Evolutionary conservation across 768 basidiomycete species (phyloP).

Genomic region (Leccinum barrowsii): DNA sequence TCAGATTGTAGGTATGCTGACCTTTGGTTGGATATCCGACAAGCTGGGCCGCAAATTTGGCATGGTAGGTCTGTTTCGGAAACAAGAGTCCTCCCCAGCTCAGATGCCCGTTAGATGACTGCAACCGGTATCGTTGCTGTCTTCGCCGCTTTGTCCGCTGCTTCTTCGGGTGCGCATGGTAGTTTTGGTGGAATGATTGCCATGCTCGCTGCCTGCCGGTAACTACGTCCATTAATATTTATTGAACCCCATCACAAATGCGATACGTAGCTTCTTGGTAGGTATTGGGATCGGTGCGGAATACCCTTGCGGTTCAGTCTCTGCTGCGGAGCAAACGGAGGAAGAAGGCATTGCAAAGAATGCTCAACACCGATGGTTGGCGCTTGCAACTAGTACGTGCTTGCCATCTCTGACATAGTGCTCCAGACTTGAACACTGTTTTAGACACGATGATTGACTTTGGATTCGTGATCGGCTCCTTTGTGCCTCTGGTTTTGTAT

Average conservation of each 20-base stretch:
- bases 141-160: slow-evolving; percentile 81
- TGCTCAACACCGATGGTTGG: slow-evolving; percentile 83
- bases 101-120: slow-evolving; percentile 50
- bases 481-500: slow-evolving; percentile 80
- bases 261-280: slow-evolving; percentile 62
- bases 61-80: slow-evolving; percentile 52
- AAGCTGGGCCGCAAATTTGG: slow-evolving; percentile 85
- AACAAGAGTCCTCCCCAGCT: slow-evolving; percentile 5
- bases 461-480: slow-evolving; percentile 75
- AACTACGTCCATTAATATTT: slow-evolving; percentile 10
- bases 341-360: slow-evolving; percentile 73
- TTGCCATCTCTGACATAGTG: background rate
- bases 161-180: slow-evolving; percentile 73
- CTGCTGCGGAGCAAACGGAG: slow-evolving; percentile 88
- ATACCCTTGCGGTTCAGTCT: slow-evolving; percentile 88
- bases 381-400: slow-evolving; percentile 78
- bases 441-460: slow-evolving; percentile 82
- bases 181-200: slow-evolving; percentile 67
- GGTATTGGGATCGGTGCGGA: slow-evolving; percentile 88
- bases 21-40: slow-evolving; percentile 81
- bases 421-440: background rate
- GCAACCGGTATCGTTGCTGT: slow-evolving; percentile 82
- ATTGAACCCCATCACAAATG: background rate
- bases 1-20: slow-evolving; percentile 81
- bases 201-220: slow-evolving; percentile 81